A percentile compares a stretch with the other conserved stretches of the same genome.
Evolutionary conservation across 2,329 filamentous ascomycete species (phyloP).

Genomic region (Zasmidium angulare): DNA sequence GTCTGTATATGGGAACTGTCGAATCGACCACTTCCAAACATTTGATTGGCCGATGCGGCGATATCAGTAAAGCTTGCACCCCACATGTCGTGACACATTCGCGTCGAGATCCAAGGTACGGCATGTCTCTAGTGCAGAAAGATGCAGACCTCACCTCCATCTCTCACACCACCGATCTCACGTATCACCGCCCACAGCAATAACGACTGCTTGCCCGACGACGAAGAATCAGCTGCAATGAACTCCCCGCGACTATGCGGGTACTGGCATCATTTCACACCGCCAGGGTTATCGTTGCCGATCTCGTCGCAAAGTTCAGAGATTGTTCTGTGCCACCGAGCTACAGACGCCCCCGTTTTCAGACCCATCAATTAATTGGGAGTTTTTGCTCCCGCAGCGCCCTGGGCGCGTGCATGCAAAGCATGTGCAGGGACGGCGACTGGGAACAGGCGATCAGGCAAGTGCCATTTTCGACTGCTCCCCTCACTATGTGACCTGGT

Average conservation of each 20-base stretch:
- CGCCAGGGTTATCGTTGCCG: neutral
- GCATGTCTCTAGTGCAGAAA: neutral
- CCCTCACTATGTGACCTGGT: neutral
- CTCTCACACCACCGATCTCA: neutral
- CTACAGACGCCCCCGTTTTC: neutral
- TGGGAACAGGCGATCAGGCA: neutral
- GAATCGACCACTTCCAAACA: neutral
- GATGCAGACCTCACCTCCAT: neutral
- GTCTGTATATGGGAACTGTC: no score
- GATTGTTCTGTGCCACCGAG: neutral
- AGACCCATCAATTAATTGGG: neutral
- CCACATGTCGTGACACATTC: neutral
- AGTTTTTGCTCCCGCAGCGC: neutral
- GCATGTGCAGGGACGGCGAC: neutral
- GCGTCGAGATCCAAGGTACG: neutral
- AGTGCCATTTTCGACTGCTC: neutral
- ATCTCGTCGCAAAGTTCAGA: neutral
- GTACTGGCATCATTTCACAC: neutral
- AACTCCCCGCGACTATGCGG: neutral
- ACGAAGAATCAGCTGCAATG: neutral
- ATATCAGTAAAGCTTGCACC: neutral
- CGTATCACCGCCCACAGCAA: neutral
- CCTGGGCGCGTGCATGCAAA: neutral
- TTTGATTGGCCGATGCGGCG: neutral
- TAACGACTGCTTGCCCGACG: no score